A percentile compares a stretch with the other conserved stretches of the same genome.
These are phyloP conservation scores for Spiromastix sp. DNA, from an alignment of 2,329 filamentous ascomycete genomes.

Conservation along the genomic window DNA sequence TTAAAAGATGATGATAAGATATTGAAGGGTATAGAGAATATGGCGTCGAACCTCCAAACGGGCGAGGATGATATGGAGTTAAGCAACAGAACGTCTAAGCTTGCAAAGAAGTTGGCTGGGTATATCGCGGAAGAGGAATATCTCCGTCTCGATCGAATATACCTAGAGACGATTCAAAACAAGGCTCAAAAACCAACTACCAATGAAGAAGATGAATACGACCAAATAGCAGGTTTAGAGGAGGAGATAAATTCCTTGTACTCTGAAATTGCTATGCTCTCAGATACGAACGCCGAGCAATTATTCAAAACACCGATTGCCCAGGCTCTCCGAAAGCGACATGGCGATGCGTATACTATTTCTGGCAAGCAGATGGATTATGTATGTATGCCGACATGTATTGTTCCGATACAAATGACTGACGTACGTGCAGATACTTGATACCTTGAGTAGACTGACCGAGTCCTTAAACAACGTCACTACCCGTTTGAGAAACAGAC, in stretches of 20 bases:
- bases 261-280: slow-evolving; percentile 28
- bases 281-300: slow-evolving; percentile 34
- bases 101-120: slow-evolving; percentile 21
- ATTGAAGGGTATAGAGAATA: slow-evolving; percentile 21
- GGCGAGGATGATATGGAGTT: slow-evolving; percentile 20
- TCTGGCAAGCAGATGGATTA: slow-evolving; percentile 25
- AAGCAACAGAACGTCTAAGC: slow-evolving; percentile 18
- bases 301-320: slow-evolving; percentile 31
- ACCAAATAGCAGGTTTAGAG: slow-evolving; percentile 19
- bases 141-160: slow-evolving; percentile 30
- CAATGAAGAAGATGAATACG: slow-evolving; percentile 3
- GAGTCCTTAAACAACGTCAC: slow-evolving; percentile 20
- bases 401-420: no score
- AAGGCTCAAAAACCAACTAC: not conserved
- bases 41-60: slow-evolving; percentile 19
- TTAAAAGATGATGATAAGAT: slow-evolving; percentile 29
- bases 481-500: slow-evolving; percentile 20
- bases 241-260: slow-evolving; percentile 30
- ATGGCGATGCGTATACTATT: slow-evolving; percentile 18
- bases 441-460: slow-evolving; percentile 24
- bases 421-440: no score
- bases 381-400: slow-evolving; percentile 19
- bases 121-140: slow-evolving; percentile 28
- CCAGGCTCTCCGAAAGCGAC: slow-evolving; percentile 23
- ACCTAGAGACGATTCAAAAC: slow-evolving; percentile 19